phyloP scores from a whole-genome alignment of 2,329 filamentous ascomycete genomes.

The Aspergillus puulaauensis region DNA sequence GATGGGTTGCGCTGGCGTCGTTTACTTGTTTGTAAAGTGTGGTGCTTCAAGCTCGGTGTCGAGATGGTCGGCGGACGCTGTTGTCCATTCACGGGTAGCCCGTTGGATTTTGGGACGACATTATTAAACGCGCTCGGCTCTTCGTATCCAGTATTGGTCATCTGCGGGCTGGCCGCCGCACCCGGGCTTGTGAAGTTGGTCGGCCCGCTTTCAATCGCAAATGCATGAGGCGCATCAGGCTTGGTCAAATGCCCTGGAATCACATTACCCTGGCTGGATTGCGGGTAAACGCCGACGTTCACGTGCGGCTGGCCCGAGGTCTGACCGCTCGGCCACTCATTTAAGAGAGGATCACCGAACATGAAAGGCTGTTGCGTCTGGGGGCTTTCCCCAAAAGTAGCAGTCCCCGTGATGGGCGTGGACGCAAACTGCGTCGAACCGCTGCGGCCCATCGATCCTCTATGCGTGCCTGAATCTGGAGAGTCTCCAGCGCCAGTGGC shows the following conservation, averaged over 20 bases:
- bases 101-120: conserved; percentile 5
- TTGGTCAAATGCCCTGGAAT: conserved; percentile 43
- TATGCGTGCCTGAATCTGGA: conserved; percentile 57
- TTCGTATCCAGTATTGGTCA: conserved; percentile 43
- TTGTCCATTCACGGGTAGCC: conserved; percentile 18
- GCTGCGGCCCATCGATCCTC: conserved; percentile 47
- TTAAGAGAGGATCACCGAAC: conserved; percentile 46
- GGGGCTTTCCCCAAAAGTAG: conserved; percentile 48
- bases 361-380: conserved; percentile 44
- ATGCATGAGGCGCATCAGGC: conserved; percentile 54
- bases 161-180: conserved; percentile 55
- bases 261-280: conserved; percentile 33
- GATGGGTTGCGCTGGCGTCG: conserved; percentile 70
- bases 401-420: conserved; percentile 30
- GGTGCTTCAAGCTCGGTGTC: conserved; percentile 45
- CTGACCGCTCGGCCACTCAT: conserved; percentile 46
- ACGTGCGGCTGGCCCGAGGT: conserved; percentile 32
- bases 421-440: conserved; percentile 42
- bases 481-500: conserved; percentile 84
- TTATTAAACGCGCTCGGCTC: conserved; percentile 31
- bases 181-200: conserved; percentile 58
- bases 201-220: conserved; percentile 61
- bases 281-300: conserved; percentile 36
- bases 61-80: conserved; percentile 41
- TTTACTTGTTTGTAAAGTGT: conserved; percentile 33